A percentile compares a stretch with the other conserved stretches of the same genome.
phyloP scores from a whole-genome alignment of 2,329 filamentous ascomycete species.

The Aspergillus amoenus region DNA sequence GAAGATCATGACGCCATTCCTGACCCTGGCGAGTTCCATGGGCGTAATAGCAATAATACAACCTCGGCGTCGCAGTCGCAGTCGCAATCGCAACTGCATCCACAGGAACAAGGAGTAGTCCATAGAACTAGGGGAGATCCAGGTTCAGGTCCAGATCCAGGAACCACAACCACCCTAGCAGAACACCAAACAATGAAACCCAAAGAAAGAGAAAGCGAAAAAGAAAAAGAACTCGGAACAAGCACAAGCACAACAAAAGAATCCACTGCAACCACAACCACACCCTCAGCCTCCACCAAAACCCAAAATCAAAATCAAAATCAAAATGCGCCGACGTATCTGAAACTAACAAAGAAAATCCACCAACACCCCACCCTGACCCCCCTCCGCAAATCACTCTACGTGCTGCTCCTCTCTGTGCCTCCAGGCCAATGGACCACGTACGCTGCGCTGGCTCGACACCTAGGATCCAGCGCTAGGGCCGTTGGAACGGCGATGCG shows the following conservation, averaged over 20 bases:
- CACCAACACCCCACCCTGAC: slow-evolving; percentile 47
- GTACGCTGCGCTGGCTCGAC: slow-evolving; percentile 69
- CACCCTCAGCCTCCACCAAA: background rate
- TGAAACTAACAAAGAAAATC: slow-evolving; percentile 4
- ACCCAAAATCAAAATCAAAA: too few relatives aligned
- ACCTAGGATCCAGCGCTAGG: slow-evolving; percentile 69
- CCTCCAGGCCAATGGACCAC: slow-evolving; percentile 74
- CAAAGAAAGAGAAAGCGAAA: background rate
- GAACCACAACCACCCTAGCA: background rate
- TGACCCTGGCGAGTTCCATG: too few relatives aligned
- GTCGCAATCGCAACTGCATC: background rate
- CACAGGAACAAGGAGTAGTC: background rate
- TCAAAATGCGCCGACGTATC: background rate
- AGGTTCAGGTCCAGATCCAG: background rate
- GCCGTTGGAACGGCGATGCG: slow-evolving; percentile 77
- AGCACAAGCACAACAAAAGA: background rate
- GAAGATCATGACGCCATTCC: slow-evolving; percentile 1
- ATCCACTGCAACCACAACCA: background rate
- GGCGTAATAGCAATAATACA: background rate
- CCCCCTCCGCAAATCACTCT: slow-evolving; percentile 56
- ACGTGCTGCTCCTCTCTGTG: slow-evolving; percentile 72
- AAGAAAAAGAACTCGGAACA: background rate
- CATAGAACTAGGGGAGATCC: background rate
- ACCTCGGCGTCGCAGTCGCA: background rate
- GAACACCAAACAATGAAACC: background rate